Conservation (phyloP, 345 rosid genomes). For the Balakata baccata region DNA sequence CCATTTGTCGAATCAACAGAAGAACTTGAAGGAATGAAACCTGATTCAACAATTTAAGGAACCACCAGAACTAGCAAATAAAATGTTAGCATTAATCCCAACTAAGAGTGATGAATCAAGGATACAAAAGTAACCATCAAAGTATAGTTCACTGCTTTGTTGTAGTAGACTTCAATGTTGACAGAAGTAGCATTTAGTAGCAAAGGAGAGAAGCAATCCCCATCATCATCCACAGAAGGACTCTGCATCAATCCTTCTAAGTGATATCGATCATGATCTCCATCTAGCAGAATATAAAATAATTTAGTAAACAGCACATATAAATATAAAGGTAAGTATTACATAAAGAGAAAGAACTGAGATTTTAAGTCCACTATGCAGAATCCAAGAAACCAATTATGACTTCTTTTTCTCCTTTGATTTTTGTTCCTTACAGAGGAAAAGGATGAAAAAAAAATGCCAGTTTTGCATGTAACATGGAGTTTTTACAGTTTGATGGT, state of each 20-base stretch:
- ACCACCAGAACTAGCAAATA: constrained; percentile 24
- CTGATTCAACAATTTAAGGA: constrained; percentile 62
- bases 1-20: constrained; percentile 92
- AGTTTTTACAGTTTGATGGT: no score
- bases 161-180: constrained; percentile 89
- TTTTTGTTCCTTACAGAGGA: neutral
- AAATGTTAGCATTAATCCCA: constrained; percentile 10
- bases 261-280: constrained; percentile 65
- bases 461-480: no score
- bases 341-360: neutral
- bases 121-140: constrained; percentile 99
- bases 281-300: constrained; percentile 49
- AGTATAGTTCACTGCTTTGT: constrained; percentile 97
- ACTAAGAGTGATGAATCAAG: constrained; percentile 33
- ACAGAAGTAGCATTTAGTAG: constrained; percentile 85
- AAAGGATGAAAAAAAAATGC: no score
- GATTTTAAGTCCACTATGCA: neutral
- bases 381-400: neutral
- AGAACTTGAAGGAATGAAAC: constrained; percentile 95
- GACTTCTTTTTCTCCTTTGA: neutral
- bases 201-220: constrained; percentile 85
- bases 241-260: constrained; percentile 94
- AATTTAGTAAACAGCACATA: constrained; percentile 3
- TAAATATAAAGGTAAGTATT: neutral
- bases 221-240: constrained; percentile 87